phyloP scores from a whole-genome alignment of 371 early-diverging fungal genomes.

The Mortierella polycephala region DNA sequence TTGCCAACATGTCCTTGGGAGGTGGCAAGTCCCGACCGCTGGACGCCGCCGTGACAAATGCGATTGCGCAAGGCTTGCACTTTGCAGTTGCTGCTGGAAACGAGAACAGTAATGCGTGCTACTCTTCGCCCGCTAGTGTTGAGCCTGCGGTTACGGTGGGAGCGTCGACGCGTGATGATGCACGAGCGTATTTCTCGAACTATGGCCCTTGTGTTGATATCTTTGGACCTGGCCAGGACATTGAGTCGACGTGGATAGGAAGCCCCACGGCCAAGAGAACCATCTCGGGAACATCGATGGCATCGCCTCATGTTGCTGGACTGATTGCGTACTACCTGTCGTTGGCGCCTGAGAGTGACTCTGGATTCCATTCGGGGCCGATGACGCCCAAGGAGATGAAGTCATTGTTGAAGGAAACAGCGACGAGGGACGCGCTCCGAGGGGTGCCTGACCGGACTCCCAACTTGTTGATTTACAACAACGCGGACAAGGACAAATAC shows the following conservation, averaged over 20 bases:
- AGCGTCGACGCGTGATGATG: conserved; percentile 87
- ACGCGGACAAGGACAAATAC: conserved; percentile 36
- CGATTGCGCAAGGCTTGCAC: conserved; percentile 84
- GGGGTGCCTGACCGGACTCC: conserved; percentile 78
- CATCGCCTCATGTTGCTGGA: conserved; percentile 98
- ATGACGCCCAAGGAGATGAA: conserved; percentile 83
- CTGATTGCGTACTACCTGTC: conserved; percentile 90
- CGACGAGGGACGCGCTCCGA: conserved; percentile 72
- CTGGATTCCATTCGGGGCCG: conserved; percentile 52
- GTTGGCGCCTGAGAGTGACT: conserved; percentile 62
- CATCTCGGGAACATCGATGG: conserved; percentile 99
- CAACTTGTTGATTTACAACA: conserved; percentile 87
- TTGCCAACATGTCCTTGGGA: conserved; percentile 96
- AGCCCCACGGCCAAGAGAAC: conserved; percentile 78
- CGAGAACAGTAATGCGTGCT: conserved; percentile 94
- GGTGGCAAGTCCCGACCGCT: conserved; percentile 89
- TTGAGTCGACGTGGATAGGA: conserved; percentile 92
- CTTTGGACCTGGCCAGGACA: conserved; percentile 95
- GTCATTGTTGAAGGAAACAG: conserved; percentile 69
- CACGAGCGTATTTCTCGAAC: conserved; percentile 93
- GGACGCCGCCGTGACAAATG: conserved; percentile 84
- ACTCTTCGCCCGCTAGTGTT: conserved; percentile 95
- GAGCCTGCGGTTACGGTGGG: conserved; percentile 97
- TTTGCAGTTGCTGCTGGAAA: conserved; percentile 99
- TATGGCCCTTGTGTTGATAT: conserved; percentile 94